phyloP scores from a whole-genome alignment of 371 early-diverging fungal species.

The Umbelopsis sp. region DNA sequence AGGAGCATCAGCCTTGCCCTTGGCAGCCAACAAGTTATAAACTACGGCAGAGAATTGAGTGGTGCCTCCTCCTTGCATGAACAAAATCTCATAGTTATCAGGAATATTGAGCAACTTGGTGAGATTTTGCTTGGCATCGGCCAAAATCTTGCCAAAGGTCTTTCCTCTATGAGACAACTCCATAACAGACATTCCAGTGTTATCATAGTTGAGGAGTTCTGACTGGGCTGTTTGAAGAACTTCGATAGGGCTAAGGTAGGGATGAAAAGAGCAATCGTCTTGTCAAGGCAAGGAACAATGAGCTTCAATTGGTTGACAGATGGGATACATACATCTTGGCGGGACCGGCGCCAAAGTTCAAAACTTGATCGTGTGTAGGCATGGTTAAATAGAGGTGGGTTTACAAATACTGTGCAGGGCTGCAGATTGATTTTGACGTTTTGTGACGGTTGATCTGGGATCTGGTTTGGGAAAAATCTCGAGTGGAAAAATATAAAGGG shows the following conservation, averaged over 20 bases:
- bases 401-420: background rate
- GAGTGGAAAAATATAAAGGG: too few relatives aligned
- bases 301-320: background rate
- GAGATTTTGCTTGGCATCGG: constrained; percentile 72
- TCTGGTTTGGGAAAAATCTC: too few relatives aligned
- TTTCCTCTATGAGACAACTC: constrained; percentile 94
- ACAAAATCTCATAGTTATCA: constrained; percentile 85
- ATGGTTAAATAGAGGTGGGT: background rate
- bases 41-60: constrained; percentile 90
- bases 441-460: constrained; percentile 16
- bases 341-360: constrained; percentile 95
- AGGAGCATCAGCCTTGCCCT: constrained; percentile 47
- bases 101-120: constrained; percentile 78
- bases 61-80: constrained; percentile 96
- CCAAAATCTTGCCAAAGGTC: constrained; percentile 76
- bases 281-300: background rate
- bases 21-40: constrained; percentile 83
- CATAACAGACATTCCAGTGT: constrained; percentile 89
- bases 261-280: background rate
- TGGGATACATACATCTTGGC: constrained; percentile 70
- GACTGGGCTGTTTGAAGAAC: constrained; percentile 84
- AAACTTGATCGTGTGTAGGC: constrained; percentile 31
- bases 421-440: background rate
- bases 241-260: constrained; percentile 56
- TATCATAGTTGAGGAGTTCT: constrained; percentile 81